phyloP scores from a whole-genome alignment of 2,329 filamentous ascomycete species.

The Trichocomaceae sp. region DNA sequence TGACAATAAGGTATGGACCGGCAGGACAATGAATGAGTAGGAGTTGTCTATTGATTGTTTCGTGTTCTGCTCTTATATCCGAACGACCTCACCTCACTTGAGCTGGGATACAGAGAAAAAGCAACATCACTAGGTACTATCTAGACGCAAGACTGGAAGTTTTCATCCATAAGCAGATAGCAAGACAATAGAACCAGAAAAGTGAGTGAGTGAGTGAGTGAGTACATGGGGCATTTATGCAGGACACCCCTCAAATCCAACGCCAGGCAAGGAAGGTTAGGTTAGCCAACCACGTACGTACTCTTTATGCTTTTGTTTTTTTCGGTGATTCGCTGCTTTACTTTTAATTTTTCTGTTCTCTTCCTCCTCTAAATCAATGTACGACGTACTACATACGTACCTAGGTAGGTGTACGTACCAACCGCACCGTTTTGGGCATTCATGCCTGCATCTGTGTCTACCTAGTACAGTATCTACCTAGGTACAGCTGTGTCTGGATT shows the following conservation, averaged over 20 bases:
- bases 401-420: too few species aligned
- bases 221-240: conserved; percentile 10
- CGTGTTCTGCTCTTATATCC: too few species aligned
- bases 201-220: too few species aligned
- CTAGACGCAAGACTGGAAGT: too few species aligned
- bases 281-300: background rate
- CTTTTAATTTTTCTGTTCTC: background rate
- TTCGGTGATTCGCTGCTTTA: conserved; percentile 29
- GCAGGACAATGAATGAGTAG: background rate
- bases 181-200: background rate
- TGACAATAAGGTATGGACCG: background rate
- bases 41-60: background rate
- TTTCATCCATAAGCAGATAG: too few species aligned
- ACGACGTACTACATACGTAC: background rate
- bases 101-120: background rate
- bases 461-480: too few species aligned
- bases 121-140: background rate
- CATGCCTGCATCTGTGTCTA: conserved; percentile 34
- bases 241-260: conserved; percentile 3
- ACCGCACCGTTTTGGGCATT: conserved; percentile 35
- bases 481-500: conserved; percentile 15
- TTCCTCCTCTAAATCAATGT: background rate
- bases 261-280: conserved; percentile 22
- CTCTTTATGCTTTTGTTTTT: background rate
- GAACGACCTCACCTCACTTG: too few species aligned